A percentile compares a stretch with the other conserved stretches of the same genome.
Conservation (phyloP, 2,329 filamentous ascomycete species). For the Phyllosticta paracitricarpa region DNA sequence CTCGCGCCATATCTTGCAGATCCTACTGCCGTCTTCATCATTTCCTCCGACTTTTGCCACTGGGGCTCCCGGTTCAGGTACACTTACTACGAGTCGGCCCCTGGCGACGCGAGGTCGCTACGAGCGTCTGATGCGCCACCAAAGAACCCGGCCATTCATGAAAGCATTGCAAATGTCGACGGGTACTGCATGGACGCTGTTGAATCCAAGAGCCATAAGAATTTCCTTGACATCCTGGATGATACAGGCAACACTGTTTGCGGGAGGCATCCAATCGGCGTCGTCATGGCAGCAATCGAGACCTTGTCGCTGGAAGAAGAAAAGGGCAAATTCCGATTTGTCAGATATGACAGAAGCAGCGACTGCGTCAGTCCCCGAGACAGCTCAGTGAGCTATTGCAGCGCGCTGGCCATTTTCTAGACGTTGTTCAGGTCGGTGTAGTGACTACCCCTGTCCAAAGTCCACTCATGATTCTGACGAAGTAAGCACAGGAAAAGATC, state of each 20-base stretch:
- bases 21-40: constrained; percentile 67
- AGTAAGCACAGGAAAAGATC: background rate
- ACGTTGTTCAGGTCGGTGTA: background rate
- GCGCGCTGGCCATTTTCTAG: constrained; percentile 71
- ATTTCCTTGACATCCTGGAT: constrained; percentile 59
- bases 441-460: background rate
- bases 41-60: constrained; percentile 95
- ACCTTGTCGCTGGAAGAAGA: constrained; percentile 33
- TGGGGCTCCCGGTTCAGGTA: constrained; percentile 85
- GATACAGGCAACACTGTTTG: constrained; percentile 86
- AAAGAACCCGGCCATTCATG: constrained; percentile 55
- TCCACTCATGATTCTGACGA: background rate
- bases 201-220: constrained; percentile 60
- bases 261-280: constrained; percentile 86
- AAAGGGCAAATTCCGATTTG: constrained; percentile 59
- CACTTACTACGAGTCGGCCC: constrained; percentile 58
- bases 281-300: constrained; percentile 83
- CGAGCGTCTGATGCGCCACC: constrained; percentile 21
- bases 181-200: constrained; percentile 76
- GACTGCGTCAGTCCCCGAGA: constrained; percentile 58
- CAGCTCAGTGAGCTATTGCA: constrained; percentile 90
- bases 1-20: constrained; percentile 71
- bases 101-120: constrained; percentile 26
- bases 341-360: constrained; percentile 79
- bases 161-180: constrained; percentile 75